Conservation (phyloP, 352 stramenopile genomes). For the Pythium phragmitis region DNA sequence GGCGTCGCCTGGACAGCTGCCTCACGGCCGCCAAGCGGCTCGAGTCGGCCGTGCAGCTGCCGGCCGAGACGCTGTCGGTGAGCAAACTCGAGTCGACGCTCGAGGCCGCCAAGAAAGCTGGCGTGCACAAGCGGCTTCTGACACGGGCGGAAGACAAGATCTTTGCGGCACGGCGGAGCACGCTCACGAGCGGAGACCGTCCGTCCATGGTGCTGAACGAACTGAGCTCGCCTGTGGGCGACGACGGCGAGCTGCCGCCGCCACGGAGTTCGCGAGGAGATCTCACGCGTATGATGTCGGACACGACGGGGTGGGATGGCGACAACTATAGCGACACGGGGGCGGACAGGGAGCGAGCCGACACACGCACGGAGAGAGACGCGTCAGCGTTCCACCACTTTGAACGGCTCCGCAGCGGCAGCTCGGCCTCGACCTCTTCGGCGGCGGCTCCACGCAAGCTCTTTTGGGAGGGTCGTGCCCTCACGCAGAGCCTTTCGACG, state of each 20-base stretch:
- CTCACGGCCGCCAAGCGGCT: conserved; percentile 48
- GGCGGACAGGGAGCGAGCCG: conserved; percentile 7
- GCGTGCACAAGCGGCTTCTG: conserved; percentile 57
- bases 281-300: conserved; percentile 31
- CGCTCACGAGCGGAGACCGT: conserved; percentile 33
- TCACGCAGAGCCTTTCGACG: conserved; percentile 60
- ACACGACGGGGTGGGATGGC: conserved; percentile 46
- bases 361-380: conserved; percentile 36
- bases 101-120: conserved; percentile 54
- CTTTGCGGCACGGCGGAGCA: conserved; percentile 27
- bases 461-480: conserved; percentile 61
- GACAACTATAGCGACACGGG: conserved; percentile 23
- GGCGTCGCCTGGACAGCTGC: conserved; percentile 45
- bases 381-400: conserved; percentile 64
- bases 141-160: conserved; percentile 67
- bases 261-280: conserved; percentile 7
- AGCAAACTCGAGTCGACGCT: conserved; percentile 54
- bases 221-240: not conserved
- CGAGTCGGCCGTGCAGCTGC: conserved; percentile 42
- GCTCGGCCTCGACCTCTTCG: conserved; percentile 33
- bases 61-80: conserved; percentile 45
- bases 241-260: conserved; percentile 11
- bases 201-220: conserved; percentile 14
- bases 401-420: conserved; percentile 60
- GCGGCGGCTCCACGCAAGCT: conserved; percentile 46